Percentiles rank a stretch among this genome's conserved stretches.
phyloP scores from a whole-genome alignment of 2,329 filamentous ascomycete species.

The Venturiaceae sp. region DNA sequence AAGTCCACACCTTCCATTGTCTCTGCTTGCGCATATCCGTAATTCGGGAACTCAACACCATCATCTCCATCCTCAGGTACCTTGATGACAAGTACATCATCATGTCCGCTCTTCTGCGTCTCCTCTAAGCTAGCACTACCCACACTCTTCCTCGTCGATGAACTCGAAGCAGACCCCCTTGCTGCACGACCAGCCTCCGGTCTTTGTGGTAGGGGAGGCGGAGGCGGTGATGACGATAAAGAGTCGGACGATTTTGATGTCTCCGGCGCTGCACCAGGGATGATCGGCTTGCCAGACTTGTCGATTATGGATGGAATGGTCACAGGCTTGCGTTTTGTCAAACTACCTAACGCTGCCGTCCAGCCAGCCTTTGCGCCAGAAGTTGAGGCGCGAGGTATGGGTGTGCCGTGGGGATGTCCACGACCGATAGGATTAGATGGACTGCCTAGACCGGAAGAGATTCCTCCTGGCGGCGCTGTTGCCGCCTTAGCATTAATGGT shows the following conservation, averaged over 20 bases:
- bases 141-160: not conserved
- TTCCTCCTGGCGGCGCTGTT: not conserved
- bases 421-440: constrained; percentile 66
- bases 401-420: constrained; percentile 48
- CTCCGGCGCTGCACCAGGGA: not conserved
- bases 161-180: not conserved
- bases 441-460: constrained; percentile 26
- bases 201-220: not conserved
- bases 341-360: not conserved
- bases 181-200: not conserved
- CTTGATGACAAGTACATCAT: not conserved
- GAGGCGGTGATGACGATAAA: not conserved
- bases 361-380: not conserved
- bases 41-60: not conserved
- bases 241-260: not conserved
- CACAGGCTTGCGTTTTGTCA: not conserved
- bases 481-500: not conserved
- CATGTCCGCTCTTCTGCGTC: not conserved
- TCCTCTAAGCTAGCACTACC: not conserved
- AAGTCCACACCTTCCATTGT: not conserved
- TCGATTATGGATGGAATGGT: not conserved
- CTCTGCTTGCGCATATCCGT: not conserved
- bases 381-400: not conserved
- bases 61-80: not conserved
- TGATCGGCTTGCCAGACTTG: not conserved